Conservation (phyloP, 2,329 filamentous ascomycete species). For the Aspergillus felis region DNA sequence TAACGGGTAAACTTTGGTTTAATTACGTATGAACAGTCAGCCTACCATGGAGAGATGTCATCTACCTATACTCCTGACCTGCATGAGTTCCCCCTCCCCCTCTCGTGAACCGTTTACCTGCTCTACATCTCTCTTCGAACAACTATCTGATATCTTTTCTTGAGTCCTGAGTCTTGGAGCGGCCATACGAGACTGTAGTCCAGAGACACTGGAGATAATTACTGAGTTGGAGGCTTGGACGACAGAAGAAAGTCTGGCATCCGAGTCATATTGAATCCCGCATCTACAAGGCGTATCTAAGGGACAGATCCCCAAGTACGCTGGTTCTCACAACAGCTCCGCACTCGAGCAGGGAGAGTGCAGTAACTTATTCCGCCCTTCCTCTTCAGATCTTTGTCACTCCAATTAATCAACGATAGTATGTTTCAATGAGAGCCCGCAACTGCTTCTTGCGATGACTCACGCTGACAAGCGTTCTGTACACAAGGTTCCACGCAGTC, state of each 20-base stretch:
- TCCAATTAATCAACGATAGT: neutral
- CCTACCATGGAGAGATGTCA: conserved; percentile 16
- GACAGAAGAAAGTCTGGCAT: neutral
- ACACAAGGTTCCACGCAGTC: neutral
- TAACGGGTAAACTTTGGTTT: conserved; percentile 4
- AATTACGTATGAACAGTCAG: conserved; percentile 9
- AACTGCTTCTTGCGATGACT: neutral
- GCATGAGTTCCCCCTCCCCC: conserved; percentile 14
- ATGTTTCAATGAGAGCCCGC: neutral
- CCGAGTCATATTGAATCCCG: neutral
- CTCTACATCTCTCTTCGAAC: conserved; percentile 6
- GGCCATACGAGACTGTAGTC: neutral
- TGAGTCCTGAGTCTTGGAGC: neutral
- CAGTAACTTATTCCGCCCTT: neutral
- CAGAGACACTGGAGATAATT: neutral
- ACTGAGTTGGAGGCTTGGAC: neutral
- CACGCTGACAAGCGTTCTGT: neutral
- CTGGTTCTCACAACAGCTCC: neutral
- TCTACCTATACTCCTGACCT: conserved; percentile 20
- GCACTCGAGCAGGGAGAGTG: neutral
- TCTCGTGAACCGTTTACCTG: conserved; percentile 9
- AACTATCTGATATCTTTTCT: neutral
- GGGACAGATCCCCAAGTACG: conserved; percentile 3
- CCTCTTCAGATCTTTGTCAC: neutral
- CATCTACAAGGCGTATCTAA: conserved; percentile 1